Base-by-base conservation (phyloP, 495 filamentous ascomycete genomes). In the Aspergillus baeticus region DNA sequence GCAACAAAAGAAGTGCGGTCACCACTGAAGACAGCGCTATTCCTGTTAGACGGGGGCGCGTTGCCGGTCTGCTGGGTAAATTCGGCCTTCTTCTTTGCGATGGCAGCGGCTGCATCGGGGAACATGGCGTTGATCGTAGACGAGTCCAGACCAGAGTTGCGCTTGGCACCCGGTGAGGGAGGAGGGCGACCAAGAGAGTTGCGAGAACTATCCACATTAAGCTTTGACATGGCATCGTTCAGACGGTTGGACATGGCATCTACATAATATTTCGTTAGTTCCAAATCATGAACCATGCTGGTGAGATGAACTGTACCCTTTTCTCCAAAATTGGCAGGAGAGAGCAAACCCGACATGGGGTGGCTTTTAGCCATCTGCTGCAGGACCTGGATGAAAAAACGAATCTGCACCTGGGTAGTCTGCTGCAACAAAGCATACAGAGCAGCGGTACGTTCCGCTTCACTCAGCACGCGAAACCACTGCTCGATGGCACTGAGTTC, bases 111-210 rank as follows among this genome's bases (percentile, higher is more conserved):
- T 20, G 94, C 94, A 77, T 98, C 94, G 5, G 94, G 94, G 69
- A 98, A 98, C 94, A 98, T 98, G 60, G 91, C 91, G 74, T 96
- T 93, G 68, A 97, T 96, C n/a, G 89, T 91, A 33, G 84, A 86
- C n/a, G 90, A 77, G 66, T 98, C 94, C 36, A 98, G 84, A 14
- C 85, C 92, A 26, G 94, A 97, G 69, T 94, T 93, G 51, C 94
- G 86, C 77, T 96, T 97, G 38, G 81, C 83, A 59, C 85, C 81
- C 13, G 87, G 84, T 23, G 90, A 89, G 47, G 88, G 84, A 34
- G 92, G 90, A 58, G 90, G 88, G 55, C 82, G 81, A 49, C 87
- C 86, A 60, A 96, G 77, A 37, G 94, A 96, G 74, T 90, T 92
- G 54, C 94, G 87, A 61, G 90, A 87, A 44, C 84, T 87, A 53